A percentile compares a stretch with the other conserved stretches of the same genome.
Conservation (phyloP, 1,139 yeast species). For the Spencermartinsiella ligniputridi region DNA sequence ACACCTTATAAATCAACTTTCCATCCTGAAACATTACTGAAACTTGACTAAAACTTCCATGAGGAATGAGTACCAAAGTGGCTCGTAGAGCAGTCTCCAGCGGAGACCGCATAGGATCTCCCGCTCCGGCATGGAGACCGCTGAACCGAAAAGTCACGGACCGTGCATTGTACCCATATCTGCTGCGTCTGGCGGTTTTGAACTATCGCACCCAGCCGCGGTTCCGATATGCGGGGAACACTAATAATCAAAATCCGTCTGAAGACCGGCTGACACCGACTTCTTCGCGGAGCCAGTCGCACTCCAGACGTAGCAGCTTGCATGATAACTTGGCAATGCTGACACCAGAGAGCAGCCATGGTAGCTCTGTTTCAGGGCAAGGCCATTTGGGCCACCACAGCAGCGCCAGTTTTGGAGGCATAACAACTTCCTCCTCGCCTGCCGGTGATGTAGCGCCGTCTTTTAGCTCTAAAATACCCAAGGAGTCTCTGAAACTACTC, state of each 20-base stretch:
- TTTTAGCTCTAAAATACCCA: slow-evolving; percentile 39
- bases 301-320: slow-evolving; percentile 11
- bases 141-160: slow-evolving; percentile 24
- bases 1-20: no score
- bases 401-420: background rate
- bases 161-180: slow-evolving; percentile 29
- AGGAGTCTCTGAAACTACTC: slow-evolving; percentile 44
- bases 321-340: slow-evolving; percentile 9
- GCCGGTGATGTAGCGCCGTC: slow-evolving; percentile 17
- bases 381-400: slow-evolving; percentile 5
- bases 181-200: slow-evolving; percentile 32
- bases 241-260: slow-evolving; percentile 8
- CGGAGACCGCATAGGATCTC: background rate
- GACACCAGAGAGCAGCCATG: slow-evolving; percentile 7
- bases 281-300: slow-evolving; percentile 9
- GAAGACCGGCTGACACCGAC: slow-evolving; percentile 10
- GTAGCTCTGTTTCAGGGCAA: slow-evolving; percentile 5
- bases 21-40: no score
- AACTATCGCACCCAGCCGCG: slow-evolving; percentile 32
- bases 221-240: slow-evolving; percentile 15
- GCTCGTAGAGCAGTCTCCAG: slow-evolving; percentile 12
- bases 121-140: slow-evolving; percentile 18
- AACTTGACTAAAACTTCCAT: no score
- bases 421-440: slow-evolving; percentile 1
- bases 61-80: slow-evolving; percentile 2